Evolutionary conservation across 164 flowering plant species (phyloP), one percentile per base, ranked within the genome.

Genomic region (Saururus chinensis): DNA sequence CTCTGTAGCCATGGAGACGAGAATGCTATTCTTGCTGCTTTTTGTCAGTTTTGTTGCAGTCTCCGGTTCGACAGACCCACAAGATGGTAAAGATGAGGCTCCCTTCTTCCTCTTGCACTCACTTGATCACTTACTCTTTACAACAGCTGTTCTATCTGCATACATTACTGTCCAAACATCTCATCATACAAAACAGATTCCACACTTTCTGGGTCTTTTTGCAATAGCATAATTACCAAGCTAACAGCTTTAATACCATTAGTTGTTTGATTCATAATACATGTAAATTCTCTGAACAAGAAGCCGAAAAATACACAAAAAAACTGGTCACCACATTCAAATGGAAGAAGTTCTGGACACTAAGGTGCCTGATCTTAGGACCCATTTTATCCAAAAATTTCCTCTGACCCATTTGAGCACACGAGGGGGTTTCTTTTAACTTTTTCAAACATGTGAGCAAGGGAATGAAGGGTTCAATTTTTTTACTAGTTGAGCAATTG

Each of bases 31-130:
- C 23, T 7, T 56, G 48, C 49, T 68, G 64, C 24, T 62, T 17
- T 35, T 20, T 7, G 51, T 52, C 54, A 21, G 30, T 41, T 23
- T 60, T 42, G 20, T n/a, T 23, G 20, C 19, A 0, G 64, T 60
- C n/a, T 40, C 60, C 9, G 45, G 60, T 40, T 19, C 4, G 25
- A 66, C 69, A 54, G 24, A 66, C 51, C n/a, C 62, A 45, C 49
- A 60, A 60, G 69, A 66, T 25, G 69, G 69, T 60, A 53, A 60
- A 7, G 22, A 37, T 16, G 14, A 41, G 7, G 49, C 26, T 51
- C 16, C 23, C 24, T n/a, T n/a, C 40, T 8, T 24, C 22, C 20
- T 51, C 40, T 41, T 22, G 9, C 23, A 51, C 51, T 16, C 23
- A 51, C 35, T 53, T 24, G 56, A 53, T 45, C 49, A 45, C 14